A percentile compares a stretch with the other conserved stretches of the same genome.
Evolutionary conservation across 2,329 filamentous ascomycete species (phyloP).

Genomic region (Penicillium sp.): DNA sequence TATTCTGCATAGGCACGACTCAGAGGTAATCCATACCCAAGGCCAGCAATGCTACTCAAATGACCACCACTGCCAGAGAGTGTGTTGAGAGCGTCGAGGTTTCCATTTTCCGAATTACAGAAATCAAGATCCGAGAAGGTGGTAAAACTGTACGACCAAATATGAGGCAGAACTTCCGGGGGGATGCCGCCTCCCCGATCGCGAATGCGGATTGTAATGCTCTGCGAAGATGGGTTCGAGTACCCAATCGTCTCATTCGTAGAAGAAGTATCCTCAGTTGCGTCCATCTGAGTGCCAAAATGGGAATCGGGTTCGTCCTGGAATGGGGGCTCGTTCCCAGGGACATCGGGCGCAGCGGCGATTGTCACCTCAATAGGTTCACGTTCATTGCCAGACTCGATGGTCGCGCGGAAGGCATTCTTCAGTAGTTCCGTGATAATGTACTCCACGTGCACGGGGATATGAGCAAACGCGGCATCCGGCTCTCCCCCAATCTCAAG

Average conservation of each 20-base stretch:
- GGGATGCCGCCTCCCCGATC: conserved; percentile 94
- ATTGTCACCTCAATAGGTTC: conserved; percentile 93
- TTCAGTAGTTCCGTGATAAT: conserved; percentile 96
- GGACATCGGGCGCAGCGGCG: conserved; percentile 66
- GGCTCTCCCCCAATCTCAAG: conserved; percentile 83
- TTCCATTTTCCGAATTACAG: conserved; percentile 53
- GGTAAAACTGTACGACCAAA: conserved; percentile 98
- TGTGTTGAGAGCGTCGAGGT: conserved; percentile 72
- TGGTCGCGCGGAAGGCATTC: conserved; percentile 91
- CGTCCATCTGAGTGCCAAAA: conserved; percentile 35
- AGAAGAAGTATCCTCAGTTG: conserved; percentile 32
- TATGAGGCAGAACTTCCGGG: conserved; percentile 79
- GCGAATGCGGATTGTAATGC: conserved; percentile 92
- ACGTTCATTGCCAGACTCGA: conserved; percentile 77
- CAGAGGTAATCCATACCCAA: conserved; percentile 90
- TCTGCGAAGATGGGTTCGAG: conserved; percentile 62
- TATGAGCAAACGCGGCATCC: conserved; percentile 86
- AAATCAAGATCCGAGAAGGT: conserved; percentile 77
- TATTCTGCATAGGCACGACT: conserved; percentile 96
- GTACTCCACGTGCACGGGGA: conserved; percentile 96
- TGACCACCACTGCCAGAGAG: conserved; percentile 74
- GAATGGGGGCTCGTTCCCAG: conserved; percentile 36
- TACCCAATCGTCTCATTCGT: conserved; percentile 38
- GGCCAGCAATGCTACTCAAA: conserved; percentile 82
- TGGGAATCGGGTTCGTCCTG: conserved; percentile 35